Evolutionary conservation across 129 eudicot genomes (phyloP), one percentile per base, ranked within the genome.

Genomic region (Flaveria ramosissima): DNA sequence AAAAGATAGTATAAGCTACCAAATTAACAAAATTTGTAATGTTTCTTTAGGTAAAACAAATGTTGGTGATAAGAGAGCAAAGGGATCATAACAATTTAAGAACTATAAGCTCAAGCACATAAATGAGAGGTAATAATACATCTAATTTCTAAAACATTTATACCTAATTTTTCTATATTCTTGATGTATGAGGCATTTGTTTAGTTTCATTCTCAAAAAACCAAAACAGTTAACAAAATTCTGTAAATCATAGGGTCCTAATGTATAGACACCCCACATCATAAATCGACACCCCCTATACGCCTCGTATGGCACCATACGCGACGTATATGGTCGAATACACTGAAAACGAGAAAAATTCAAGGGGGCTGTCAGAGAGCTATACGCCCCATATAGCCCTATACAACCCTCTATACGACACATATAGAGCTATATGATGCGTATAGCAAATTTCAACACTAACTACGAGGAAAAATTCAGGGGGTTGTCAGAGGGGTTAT

Each of bases 61-160:
- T 45, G 47, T 47, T 27, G 59, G 62, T 46, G 43, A 62, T 26
- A 75, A 62, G 36, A 51, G 3, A 46, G 19, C 46, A 74, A 45
- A n/a, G 15, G 20, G 11, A 24, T 23, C 62, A 45, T 62, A 60
- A 14, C 1, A n/a, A 66, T 16, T 9, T 46, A 60, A 14, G 6
- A n/a, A 66, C 51, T 9, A 66, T 39, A 39, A 66, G 71, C 48
- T 19, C 71, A 66, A 66, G 71, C 50, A n/a, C 30, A 63, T 7
- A 39, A 66, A 66, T 2, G 16, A 66, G 50, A 66, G 16, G 71
- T n/a, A 17, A 66, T n/a, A 12, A 64, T 39, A 64, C 6, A 7
- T 36, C 70, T 64, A 30, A 63, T 7, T 7, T 64, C 70, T 30
- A 11, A 63, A 63, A 6, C 21, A 27, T 30, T 11, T 12, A 60